Evolutionary conservation across 768 basidiomycete genomes (phyloP).

Genomic region (Albatrellus ellisii): DNA sequence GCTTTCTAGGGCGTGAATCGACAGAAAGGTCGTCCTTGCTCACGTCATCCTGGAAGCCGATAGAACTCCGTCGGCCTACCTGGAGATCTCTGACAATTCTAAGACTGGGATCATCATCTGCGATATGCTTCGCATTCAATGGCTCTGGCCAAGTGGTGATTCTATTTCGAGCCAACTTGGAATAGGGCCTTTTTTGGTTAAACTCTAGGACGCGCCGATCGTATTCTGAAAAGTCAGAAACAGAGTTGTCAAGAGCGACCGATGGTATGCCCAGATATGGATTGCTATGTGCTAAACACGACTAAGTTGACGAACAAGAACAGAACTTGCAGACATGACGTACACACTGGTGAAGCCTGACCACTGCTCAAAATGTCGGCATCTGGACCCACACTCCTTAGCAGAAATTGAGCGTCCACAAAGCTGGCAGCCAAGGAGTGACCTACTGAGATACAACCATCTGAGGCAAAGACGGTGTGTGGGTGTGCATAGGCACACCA

Average conservation of each 20-base stretch:
- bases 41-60: neutral
- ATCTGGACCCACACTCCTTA: conserved; percentile 29
- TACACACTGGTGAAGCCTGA: conserved; percentile 61
- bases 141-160: conserved; percentile 46
- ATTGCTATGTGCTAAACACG: conserved; percentile 2
- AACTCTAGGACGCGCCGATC: conserved; percentile 23
- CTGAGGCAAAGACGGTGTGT: conserved; percentile 21
- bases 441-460: conserved; percentile 29
- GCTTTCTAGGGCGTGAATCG: neutral
- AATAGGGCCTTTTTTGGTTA: conserved; percentile 28
- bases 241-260: conserved; percentile 6
- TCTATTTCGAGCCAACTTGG: conserved; percentile 23
- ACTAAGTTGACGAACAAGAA: neutral
- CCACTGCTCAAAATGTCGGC: conserved; percentile 70
- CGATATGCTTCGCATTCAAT: conserved; percentile 24
- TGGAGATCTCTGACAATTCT: neutral
- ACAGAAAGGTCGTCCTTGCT: conserved; percentile 1
- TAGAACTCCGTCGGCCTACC: no score
- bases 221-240: conserved; percentile 20
- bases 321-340: conserved; percentile 10
- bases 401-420: neutral
- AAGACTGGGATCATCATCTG: neutral
- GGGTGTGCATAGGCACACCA: conserved; percentile 11
- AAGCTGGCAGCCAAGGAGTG: neutral
- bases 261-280: conserved; percentile 5